Evolutionary conservation across 2,329 filamentous ascomycete genomes (phyloP).

Genomic region (Ascochyta viciae-villosae): DNA sequence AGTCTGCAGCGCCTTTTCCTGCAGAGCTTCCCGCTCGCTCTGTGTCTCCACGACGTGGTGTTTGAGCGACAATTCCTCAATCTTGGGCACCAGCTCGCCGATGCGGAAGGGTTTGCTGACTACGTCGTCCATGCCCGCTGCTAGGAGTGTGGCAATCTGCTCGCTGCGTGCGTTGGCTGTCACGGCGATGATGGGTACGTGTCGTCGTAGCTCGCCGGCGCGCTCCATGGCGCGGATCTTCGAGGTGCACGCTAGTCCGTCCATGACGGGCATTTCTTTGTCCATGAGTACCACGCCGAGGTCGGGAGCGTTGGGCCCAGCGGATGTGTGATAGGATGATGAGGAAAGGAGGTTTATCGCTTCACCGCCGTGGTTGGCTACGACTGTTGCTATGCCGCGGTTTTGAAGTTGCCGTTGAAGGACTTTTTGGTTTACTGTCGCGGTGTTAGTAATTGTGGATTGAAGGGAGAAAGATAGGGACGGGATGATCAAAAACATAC

Average conservation of each 20-base stretch:
- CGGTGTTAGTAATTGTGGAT: background rate
- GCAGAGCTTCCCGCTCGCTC: constrained; percentile 3
- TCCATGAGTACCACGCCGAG: constrained; percentile 48
- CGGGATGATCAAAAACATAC: constrained; percentile 20
- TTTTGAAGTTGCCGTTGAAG: constrained; percentile 59
- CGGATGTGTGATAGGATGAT: constrained; percentile 52
- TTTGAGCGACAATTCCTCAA: constrained; percentile 51
- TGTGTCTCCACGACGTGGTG: constrained; percentile 29
- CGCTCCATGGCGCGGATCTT: constrained; percentile 48
- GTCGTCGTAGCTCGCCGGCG: constrained; percentile 41
- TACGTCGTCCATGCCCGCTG: constrained; percentile 56
- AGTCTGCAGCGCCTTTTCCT: constrained; percentile 6
- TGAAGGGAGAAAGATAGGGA: too few relatives aligned
- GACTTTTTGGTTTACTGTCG: constrained; percentile 58
- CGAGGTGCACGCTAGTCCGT: constrained; percentile 49
- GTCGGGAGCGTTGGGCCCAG: constrained; percentile 30
- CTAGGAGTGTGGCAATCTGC: constrained; percentile 49
- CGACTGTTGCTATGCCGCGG: constrained; percentile 54
- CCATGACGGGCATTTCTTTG: constrained; percentile 54
- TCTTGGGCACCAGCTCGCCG: constrained; percentile 58
- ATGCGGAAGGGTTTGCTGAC: constrained; percentile 61
- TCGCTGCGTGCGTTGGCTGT: constrained; percentile 52
- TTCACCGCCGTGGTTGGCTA: constrained; percentile 60
- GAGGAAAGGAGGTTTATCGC: constrained; percentile 54
- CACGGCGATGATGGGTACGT: constrained; percentile 52